A percentile compares a stretch with the other conserved stretches of the same genome.
Evolutionary conservation across 768 basidiomycete genomes (phyloP).

Genomic region (Suillus variegatus): DNA sequence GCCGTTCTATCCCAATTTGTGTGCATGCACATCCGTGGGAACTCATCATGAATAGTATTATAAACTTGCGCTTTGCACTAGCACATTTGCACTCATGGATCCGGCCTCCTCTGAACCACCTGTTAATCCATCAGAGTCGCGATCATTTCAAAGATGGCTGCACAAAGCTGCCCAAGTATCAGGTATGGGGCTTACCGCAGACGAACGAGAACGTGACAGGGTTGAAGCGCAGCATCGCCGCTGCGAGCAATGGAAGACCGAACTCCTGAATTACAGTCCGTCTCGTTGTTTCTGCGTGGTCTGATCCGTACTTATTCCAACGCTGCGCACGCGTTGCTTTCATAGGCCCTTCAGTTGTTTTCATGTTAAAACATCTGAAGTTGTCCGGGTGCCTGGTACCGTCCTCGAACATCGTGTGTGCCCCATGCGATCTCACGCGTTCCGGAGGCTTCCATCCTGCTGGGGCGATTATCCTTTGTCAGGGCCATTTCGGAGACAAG

Average conservation of each 20-base stretch:
- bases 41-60: not conserved
- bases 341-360: constrained; percentile 83
- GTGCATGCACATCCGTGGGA: not conserved
- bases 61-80: not conserved
- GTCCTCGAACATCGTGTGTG: constrained; percentile 74
- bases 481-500: constrained; percentile 78
- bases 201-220: constrained; percentile 39
- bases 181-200: constrained; percentile 49
- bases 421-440: constrained; percentile 72
- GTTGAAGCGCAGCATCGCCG: constrained; percentile 39
- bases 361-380: constrained; percentile 91
- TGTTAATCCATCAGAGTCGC: constrained; percentile 24
- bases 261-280: constrained; percentile 71
- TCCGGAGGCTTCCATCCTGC: constrained; percentile 87
- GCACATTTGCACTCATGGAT: constrained; percentile 34
- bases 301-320: constrained; percentile 11
- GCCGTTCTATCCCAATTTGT: not conserved
- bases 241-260: constrained; percentile 73
- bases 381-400: constrained; percentile 73
- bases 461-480: constrained; percentile 82
- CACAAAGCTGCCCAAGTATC: constrained; percentile 48
- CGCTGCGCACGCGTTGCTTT: not conserved
- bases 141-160: constrained; percentile 53
- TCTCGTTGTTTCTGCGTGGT: constrained; percentile 20
- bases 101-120: constrained; percentile 22